These are phyloP conservation scores for Circinella umbellata DNA, from an alignment of 371 early-diverging fungal species.

Conservation along the genomic window DNA sequence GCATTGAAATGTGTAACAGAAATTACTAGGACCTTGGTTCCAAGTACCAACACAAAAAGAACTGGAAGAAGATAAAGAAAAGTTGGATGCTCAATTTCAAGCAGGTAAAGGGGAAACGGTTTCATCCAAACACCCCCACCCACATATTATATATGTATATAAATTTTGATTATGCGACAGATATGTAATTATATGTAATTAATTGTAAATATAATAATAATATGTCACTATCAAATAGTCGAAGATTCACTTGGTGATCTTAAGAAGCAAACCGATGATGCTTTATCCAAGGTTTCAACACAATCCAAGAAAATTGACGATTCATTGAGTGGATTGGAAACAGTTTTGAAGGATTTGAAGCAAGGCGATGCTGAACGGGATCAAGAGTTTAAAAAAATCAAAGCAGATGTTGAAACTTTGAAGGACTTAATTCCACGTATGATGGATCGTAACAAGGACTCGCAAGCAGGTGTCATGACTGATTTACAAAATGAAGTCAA, in stretches of 20 bases:
- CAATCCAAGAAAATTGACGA: slow-evolving; percentile 79
- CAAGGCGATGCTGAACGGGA: slow-evolving; percentile 74
- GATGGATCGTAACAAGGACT: slow-evolving; percentile 76
- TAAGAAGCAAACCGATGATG: slow-evolving; percentile 69
- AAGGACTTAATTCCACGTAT: slow-evolving; percentile 78
- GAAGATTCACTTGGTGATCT: slow-evolving; percentile 61
- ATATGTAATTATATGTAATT: too few relatives aligned
- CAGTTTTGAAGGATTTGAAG: slow-evolving; percentile 71
- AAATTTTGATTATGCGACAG: too few relatives aligned
- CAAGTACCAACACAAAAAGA: slow-evolving; percentile 71
- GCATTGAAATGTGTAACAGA: slow-evolving; percentile 7
- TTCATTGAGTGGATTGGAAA: slow-evolving; percentile 71
- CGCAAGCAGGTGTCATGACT: slow-evolving; percentile 72
- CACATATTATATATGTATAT: too few relatives aligned
- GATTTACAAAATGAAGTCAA: slow-evolving; percentile 94
- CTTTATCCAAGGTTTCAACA: slow-evolving; percentile 69
- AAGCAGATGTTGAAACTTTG: slow-evolving; percentile 80
- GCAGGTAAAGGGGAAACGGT: slow-evolving; percentile 29
- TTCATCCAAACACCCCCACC: too few relatives aligned
- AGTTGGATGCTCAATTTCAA: slow-evolving; percentile 77
- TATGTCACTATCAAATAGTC: slow-evolving; percentile 22
- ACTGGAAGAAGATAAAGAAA: slow-evolving; percentile 74
- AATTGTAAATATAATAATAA: too few relatives aligned
- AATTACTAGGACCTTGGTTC: slow-evolving; percentile 69
- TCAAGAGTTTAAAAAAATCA: slow-evolving; percentile 72